Percentiles rank a stretch among this genome's conserved stretches.
phyloP scores from a whole-genome alignment of 306 rosid genomes.

The Medicago ruthenica region DNA sequence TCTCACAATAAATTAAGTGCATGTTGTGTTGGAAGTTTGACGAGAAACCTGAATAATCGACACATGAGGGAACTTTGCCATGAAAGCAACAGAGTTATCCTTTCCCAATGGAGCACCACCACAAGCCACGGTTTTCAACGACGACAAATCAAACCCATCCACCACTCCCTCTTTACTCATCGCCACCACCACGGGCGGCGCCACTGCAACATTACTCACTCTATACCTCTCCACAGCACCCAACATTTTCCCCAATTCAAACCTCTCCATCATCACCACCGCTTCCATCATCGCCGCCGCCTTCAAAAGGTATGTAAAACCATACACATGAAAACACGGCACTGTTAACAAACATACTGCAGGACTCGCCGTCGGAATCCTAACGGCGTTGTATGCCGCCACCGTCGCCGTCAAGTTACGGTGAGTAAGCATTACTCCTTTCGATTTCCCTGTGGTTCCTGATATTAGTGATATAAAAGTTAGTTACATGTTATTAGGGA shows the following conservation, averaged over 20 bases:
- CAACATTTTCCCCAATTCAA: slow-evolving; percentile 48
- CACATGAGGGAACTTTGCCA: slow-evolving; percentile 44
- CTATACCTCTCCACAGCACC: slow-evolving; percentile 49
- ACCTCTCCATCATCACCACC: slow-evolving; percentile 60
- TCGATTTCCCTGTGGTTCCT: slow-evolving; percentile 64
- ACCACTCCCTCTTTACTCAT: slow-evolving; percentile 41
- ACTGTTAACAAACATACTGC: slow-evolving; percentile 48
- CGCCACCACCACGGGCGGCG: slow-evolving; percentile 54
- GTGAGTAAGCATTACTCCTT: slow-evolving; percentile 63
- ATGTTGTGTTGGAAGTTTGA: not conserved
- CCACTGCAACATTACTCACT: slow-evolving; percentile 47
- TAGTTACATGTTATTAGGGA: too few relatives aligned
- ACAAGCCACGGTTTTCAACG: slow-evolving; percentile 42
- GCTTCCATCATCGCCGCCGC: slow-evolving; percentile 48
- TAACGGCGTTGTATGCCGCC: slow-evolving; percentile 30
- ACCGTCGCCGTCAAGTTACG: slow-evolving; percentile 47
- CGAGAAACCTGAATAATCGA: slow-evolving; percentile 39
- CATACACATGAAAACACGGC: slow-evolving; percentile 62
- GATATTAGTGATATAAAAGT: slow-evolving; percentile 3
- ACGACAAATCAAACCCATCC: slow-evolving; percentile 46
- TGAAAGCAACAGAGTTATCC: slow-evolving; percentile 43
- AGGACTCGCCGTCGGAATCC: slow-evolving; percentile 33
- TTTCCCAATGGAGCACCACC: slow-evolving; percentile 60
- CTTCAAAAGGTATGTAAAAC: slow-evolving; percentile 45
- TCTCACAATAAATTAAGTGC: not conserved